phyloP scores from a whole-genome alignment of 139 green algal genomes.

The Chlamydomonas sphaeroides region DNA sequence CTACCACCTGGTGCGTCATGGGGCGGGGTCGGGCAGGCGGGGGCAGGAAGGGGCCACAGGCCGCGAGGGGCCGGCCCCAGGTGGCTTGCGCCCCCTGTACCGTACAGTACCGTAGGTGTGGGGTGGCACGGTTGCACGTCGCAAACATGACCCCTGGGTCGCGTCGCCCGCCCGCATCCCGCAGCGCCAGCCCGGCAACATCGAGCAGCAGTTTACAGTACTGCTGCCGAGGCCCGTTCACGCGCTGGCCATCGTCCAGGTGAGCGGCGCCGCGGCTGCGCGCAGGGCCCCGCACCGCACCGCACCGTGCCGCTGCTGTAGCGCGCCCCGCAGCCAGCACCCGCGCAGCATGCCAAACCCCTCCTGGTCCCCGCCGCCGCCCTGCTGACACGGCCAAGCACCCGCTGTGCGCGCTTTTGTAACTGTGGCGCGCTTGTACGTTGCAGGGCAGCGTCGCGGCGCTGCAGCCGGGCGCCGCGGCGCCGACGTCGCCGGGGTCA shows the following conservation, averaged over 20 bases:
- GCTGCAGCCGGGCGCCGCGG: background rate
- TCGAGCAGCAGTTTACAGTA: slow-evolving; percentile 38
- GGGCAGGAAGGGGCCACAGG: background rate
- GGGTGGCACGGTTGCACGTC: too few relatives aligned
- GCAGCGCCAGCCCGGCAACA: background rate
- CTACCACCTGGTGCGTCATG: slow-evolving; percentile 44
- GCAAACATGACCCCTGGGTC: background rate
- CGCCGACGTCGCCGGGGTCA: background rate
- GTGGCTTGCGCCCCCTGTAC: background rate
- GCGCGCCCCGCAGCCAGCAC: too few relatives aligned
- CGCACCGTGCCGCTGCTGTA: too few relatives aligned
- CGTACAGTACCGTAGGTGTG: too few relatives aligned
- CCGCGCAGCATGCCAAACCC: too few relatives aligned
- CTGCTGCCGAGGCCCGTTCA: slow-evolving; percentile 34
- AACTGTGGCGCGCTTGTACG: too few relatives aligned
- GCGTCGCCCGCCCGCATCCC: background rate
- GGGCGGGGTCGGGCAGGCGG: background rate
- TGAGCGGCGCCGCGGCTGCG: background rate
- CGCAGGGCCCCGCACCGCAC: too few relatives aligned
- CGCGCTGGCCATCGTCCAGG: slow-evolving; percentile 36
- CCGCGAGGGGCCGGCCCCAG: too few relatives aligned
- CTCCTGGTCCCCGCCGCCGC: too few relatives aligned
- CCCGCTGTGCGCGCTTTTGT: too few relatives aligned
- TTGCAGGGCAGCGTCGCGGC: background rate
- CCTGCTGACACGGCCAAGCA: too few relatives aligned